Evolutionary conservation across 306 rosid species (phyloP), one percentile per base, ranked within the genome.

Genomic region (Argentina anserina): DNA sequence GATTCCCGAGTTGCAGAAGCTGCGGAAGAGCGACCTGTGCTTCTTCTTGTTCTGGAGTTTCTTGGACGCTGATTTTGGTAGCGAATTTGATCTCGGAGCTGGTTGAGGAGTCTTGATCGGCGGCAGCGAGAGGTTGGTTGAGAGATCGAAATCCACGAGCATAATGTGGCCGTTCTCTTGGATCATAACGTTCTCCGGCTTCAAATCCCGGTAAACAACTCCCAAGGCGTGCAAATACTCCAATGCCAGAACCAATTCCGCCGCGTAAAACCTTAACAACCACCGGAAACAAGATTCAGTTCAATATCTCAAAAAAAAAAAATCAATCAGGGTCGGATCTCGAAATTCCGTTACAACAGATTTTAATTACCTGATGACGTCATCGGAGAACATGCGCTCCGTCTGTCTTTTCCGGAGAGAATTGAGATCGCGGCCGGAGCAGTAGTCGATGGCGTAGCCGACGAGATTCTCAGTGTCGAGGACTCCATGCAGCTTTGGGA

Each of bases 71-170:
- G 78, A 65, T 61, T 85, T 77, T 12, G 69, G 3, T 4, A 41
- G 12, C 9, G 68, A 31, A 29, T 67, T 53, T 0, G 46, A 6
- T 8, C 3, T 47, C 10, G 65, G 58, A 1, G 83, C 58, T 0
- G 88, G 67, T 40, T 50, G 76, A 18, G 87, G 79, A 29, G 85
- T 72, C 41, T 42, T 86, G 0, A 71, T 7, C 42, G 67, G 5
- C 15, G 43, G 2, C 15, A 80, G 82, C n/a, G 85, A 65, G 1
- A 94, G 81, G 29, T 79, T 85, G 37, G 90, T 85, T 26, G 98
- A 88, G 61, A 94, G 90, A 58, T 94, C 98, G 74, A 91, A 94
- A 86, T 94, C 98, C 8, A 94, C 90, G 14, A 94, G 84, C 98
- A 94, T 91, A 50, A 94, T 85, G 81, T 94, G 98, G 55, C 98